A percentile compares a stretch with the other conserved stretches of the same genome.
These are phyloP conservation scores for Colletotrichum euphorbiae DNA, from an alignment of 2,329 filamentous ascomycete species.

Conservation along the genomic window DNA sequence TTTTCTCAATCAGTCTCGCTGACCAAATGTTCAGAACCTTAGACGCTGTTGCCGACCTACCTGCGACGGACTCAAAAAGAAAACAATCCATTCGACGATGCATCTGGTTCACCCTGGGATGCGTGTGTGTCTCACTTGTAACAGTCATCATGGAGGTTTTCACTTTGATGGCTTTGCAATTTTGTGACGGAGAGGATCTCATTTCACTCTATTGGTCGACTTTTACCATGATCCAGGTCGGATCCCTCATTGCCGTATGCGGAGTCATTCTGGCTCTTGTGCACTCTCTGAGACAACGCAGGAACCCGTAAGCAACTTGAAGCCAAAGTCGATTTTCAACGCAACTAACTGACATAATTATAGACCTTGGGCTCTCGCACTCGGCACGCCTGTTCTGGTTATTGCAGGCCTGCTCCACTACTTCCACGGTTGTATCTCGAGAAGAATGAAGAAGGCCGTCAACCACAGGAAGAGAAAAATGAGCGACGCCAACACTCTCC, in stretches of 20 bases:
- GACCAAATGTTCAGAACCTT: slow-evolving; percentile 46
- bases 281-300: slow-evolving; percentile 60
- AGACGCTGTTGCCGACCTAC: slow-evolving; percentile 50
- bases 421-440: slow-evolving; percentile 55
- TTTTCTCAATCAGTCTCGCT: background rate
- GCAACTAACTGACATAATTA: slow-evolving; percentile 22
- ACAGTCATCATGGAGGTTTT: slow-evolving; percentile 67
- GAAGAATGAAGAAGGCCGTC: slow-evolving; percentile 49
- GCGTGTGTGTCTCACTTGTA: slow-evolving; percentile 57
- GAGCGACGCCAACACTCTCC: slow-evolving; percentile 45
- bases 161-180: slow-evolving; percentile 64
- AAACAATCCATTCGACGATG: slow-evolving; percentile 53
- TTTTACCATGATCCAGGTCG: slow-evolving; percentile 70
- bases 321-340: background rate
- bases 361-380: slow-evolving; percentile 67
- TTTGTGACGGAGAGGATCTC: slow-evolving; percentile 70
- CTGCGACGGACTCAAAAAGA: slow-evolving; percentile 49
- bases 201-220: slow-evolving; percentile 71
- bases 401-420: slow-evolving; percentile 66
- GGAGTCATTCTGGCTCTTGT: slow-evolving; percentile 66
- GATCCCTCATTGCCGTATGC: slow-evolving; percentile 67
- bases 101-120: slow-evolving; percentile 57
- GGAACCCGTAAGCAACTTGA: slow-evolving; percentile 60
- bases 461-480: slow-evolving; percentile 42
- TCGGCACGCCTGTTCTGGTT: slow-evolving; percentile 70